A percentile compares a stretch with the other conserved stretches of the same genome.
Conservation (phyloP, 1,139 yeast genomes). For the Geotrichum macrosporum region DNA sequence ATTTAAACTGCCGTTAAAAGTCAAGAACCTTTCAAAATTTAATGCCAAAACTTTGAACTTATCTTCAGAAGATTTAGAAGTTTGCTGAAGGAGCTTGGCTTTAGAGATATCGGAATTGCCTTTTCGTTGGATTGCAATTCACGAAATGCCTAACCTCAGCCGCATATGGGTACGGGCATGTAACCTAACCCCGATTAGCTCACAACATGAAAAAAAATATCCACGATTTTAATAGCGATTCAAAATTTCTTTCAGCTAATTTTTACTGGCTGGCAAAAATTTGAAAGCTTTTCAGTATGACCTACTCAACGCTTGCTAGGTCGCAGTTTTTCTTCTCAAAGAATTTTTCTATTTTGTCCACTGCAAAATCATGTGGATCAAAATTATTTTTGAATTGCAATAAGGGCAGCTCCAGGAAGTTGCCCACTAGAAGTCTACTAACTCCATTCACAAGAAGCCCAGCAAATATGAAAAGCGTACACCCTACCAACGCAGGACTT, state of each 20-base stretch:
- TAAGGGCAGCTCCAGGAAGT: not conserved
- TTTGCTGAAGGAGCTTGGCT: too few species aligned
- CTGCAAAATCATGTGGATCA: slow-evolving; percentile 33
- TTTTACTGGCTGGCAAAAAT: slow-evolving; percentile 9
- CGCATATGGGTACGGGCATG: not conserved
- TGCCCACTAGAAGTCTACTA: not conserved
- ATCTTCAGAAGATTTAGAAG: too few species aligned
- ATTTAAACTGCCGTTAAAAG: too few species aligned
- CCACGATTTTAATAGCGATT: not conserved
- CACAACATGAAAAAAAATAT: slow-evolving; percentile 1
- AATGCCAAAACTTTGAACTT: too few species aligned
- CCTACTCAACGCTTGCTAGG: slow-evolving; percentile 30
- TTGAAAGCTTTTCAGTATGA: slow-evolving; percentile 9
- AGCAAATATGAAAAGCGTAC: not conserved
- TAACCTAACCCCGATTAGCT: not conserved
- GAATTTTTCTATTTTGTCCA: slow-evolving; percentile 31
- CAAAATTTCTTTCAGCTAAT: slow-evolving; percentile 2
- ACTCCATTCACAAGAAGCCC: slow-evolving; percentile 5
- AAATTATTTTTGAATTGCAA: slow-evolving; percentile 18
- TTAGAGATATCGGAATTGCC: too few species aligned
- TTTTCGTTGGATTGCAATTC: too few species aligned
- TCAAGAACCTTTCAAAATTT: too few species aligned
- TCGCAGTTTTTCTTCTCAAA: slow-evolving; percentile 38
- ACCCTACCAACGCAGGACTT: too few species aligned
- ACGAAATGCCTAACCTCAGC: slow-evolving; percentile 6